These are phyloP conservation scores for Myxozyma monticola DNA, from an alignment of 805 yeast species.

Conservation along the genomic window DNA sequence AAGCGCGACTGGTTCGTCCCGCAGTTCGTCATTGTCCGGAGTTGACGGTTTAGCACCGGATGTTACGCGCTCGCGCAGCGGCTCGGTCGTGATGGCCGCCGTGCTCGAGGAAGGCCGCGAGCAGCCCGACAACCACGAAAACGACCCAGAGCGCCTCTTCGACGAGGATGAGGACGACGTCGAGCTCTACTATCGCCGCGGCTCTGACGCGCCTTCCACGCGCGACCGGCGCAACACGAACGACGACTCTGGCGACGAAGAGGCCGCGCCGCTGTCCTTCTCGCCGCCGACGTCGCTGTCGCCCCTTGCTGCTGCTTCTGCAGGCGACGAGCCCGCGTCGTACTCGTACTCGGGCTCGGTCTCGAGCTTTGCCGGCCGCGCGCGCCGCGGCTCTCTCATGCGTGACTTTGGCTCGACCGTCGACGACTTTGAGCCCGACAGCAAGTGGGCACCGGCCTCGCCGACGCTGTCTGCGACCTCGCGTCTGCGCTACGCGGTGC, in stretches of 20 bases:
- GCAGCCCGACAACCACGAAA: too few species aligned
- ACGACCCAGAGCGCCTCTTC: too few species aligned
- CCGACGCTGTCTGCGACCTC: constrained; percentile 18
- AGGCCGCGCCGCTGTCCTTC: too few species aligned
- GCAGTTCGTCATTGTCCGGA: too few species aligned
- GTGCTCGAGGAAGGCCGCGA: neutral
- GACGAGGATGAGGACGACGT: constrained; percentile 20
- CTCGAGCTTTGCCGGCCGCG: constrained; percentile 1
- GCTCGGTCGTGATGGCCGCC: neutral
- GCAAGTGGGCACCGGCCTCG: constrained; percentile 26
- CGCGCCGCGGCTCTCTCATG: constrained; percentile 12
- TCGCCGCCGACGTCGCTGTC: too few species aligned
- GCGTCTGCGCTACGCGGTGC: constrained; percentile 23
- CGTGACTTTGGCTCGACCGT: too few species aligned
- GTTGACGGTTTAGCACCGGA: too few species aligned
- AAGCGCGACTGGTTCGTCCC: too few species aligned
- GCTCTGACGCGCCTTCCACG: constrained; percentile 1
- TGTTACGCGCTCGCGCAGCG: too few species aligned
- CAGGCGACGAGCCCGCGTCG: neutral
- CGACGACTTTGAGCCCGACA: constrained; percentile 3
- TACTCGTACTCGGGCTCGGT: neutral
- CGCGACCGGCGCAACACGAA: constrained; percentile 1
- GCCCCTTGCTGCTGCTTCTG: neutral
- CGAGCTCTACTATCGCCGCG: constrained; percentile 21
- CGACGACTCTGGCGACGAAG: constrained; percentile 19